These are phyloP conservation scores for Podospora tetraspora DNA, from an alignment of 495 filamentous ascomycete species.

Conservation along the genomic window DNA sequence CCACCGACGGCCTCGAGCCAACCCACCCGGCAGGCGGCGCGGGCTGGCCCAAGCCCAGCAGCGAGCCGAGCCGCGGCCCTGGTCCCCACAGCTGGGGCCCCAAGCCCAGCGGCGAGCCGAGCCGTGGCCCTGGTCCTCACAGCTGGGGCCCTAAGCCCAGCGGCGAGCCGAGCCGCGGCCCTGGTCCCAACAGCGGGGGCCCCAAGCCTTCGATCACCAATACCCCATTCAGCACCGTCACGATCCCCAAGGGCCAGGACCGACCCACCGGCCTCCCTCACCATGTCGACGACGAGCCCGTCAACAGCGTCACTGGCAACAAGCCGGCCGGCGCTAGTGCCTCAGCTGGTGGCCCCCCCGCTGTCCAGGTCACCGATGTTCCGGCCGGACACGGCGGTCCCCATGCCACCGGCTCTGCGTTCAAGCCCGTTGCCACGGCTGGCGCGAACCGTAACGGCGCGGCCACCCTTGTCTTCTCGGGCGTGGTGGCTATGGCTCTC, in stretches of 20 bases:
- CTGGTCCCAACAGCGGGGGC: background rate
- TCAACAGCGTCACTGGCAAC: background rate
- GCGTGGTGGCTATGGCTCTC: slow-evolving; percentile 20
- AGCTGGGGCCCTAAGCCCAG: background rate
- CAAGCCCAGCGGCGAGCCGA: slow-evolving; percentile 15
- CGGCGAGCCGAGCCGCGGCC: background rate
- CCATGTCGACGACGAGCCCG: background rate
- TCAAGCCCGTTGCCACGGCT: slow-evolving; percentile 19
- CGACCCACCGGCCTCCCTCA: background rate
- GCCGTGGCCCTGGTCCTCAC: background rate
- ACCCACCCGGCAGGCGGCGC: background rate
- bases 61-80: background rate
- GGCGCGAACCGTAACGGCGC: slow-evolving; percentile 25
- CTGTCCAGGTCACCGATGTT: background rate
- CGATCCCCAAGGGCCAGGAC: slow-evolving; percentile 16
- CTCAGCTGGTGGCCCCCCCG: background rate
- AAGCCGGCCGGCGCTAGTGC: slow-evolving; percentile 1
- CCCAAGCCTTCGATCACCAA: background rate
- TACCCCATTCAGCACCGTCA: slow-evolving; percentile 23
- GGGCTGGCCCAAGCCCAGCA: slow-evolving; percentile 22
- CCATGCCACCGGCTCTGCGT: background rate
- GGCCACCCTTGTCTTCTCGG: slow-evolving; percentile 23
- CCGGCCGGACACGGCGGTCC: background rate
- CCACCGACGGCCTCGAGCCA: slow-evolving; percentile 20
- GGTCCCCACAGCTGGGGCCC: slow-evolving; percentile 34